Evolutionary conservation across 1,284 basidiomycete species (phyloP).

Genomic region (Heterobasidion parviporum): DNA sequence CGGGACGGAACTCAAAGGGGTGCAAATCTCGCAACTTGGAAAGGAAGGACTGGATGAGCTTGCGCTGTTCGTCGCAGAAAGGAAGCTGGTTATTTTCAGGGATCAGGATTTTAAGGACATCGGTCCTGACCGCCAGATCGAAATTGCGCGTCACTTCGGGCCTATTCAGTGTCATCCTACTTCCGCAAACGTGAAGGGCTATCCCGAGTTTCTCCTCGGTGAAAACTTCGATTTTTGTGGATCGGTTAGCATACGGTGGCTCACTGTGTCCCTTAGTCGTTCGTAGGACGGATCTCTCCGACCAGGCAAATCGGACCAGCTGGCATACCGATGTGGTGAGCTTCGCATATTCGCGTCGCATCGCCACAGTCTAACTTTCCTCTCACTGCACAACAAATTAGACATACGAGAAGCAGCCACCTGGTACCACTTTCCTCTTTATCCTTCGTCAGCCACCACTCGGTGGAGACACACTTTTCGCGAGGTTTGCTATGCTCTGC

Average conservation of each 20-base stretch:
- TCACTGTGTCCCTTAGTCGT: constrained; percentile 9
- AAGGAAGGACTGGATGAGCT: constrained; percentile 53
- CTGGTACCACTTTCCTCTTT: constrained; percentile 53
- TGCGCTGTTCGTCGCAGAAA: constrained; percentile 49
- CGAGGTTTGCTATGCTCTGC: constrained; percentile 5
- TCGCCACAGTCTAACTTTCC: background rate
- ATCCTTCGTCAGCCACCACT: constrained; percentile 34
- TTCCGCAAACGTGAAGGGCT: constrained; percentile 38
- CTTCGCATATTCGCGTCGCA: background rate
- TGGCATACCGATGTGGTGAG: constrained; percentile 42
- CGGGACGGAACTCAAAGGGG: constrained; percentile 51
- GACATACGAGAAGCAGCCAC: constrained; percentile 56
- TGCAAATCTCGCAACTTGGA: constrained; percentile 49
- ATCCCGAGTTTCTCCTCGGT: constrained; percentile 13
- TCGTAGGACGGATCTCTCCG: constrained; percentile 12
- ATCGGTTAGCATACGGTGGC: constrained; percentile 16
- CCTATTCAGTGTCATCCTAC: constrained; percentile 54
- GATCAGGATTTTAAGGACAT: constrained; percentile 54
- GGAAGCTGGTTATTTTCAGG: constrained; percentile 50
- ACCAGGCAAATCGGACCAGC: constrained; percentile 20
- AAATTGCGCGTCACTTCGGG: constrained; percentile 42
- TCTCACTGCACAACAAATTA: constrained; percentile 4
- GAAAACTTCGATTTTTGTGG: no score
- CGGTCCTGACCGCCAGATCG: constrained; percentile 40
- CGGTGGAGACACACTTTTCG: constrained; percentile 55